A percentile compares a stretch with the other conserved stretches of the same genome.
These are phyloP conservation scores for Fusarium chuoi DNA, from an alignment of 2,329 filamentous ascomycete species.

Conservation along the genomic window DNA sequence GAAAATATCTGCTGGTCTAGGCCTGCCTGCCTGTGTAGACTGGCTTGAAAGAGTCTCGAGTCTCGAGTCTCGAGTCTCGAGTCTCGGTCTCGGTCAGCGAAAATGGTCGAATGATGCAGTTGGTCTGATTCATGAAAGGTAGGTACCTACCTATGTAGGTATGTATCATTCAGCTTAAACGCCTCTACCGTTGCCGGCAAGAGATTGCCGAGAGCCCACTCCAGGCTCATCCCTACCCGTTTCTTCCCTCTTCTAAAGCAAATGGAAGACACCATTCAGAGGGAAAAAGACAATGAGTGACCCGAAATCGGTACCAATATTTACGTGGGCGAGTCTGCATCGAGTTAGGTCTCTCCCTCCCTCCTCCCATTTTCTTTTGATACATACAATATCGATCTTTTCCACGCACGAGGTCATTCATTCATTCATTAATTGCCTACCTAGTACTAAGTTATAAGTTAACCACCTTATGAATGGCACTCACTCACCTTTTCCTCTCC, in stretches of 20 bases:
- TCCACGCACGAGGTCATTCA: slow-evolving; percentile 33
- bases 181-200: slow-evolving; percentile 26
- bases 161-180: not conserved
- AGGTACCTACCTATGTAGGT: no score
- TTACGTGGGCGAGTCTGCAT: slow-evolving; percentile 32
- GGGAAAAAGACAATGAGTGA: slow-evolving; percentile 7
- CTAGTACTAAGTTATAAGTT: not conserved
- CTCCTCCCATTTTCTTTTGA: slow-evolving; percentile 3
- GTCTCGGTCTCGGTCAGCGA: slow-evolving; percentile 32
- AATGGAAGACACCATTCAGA: not conserved
- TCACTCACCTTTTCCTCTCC: not conserved
- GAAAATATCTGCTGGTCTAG: slow-evolving; percentile 16
- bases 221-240: not conserved
- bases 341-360: slow-evolving; percentile 15
- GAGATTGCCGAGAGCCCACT: slow-evolving; percentile 38
- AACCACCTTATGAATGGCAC: not conserved
- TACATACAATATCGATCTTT: slow-evolving; percentile 8
- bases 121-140: slow-evolving; percentile 19
- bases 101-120: slow-evolving; percentile 27
- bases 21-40: not conserved
- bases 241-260: slow-evolving; percentile 1
- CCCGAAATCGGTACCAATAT: slow-evolving; percentile 26
- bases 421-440: not conserved
- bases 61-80: not conserved
- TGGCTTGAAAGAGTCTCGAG: not conserved